phyloP scores from a whole-genome alignment of 2,329 filamentous ascomycete species.

The Colletotrichum falcatum region DNA sequence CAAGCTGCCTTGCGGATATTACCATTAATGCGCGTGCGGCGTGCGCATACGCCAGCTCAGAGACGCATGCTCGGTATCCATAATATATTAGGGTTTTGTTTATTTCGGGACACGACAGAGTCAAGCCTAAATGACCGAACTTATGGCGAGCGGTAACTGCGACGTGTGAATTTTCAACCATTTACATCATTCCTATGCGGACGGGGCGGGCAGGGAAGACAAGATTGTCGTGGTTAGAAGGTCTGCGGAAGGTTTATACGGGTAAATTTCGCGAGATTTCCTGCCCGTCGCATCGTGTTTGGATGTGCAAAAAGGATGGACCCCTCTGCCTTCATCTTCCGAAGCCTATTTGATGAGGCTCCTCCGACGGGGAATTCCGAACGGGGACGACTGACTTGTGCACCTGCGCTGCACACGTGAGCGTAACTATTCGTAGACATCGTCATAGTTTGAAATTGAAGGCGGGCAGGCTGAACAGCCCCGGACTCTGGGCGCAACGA shows the following conservation, averaged over 20 bases:
- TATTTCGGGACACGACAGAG: conserved; percentile 15
- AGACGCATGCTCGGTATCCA: background rate
- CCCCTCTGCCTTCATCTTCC: conserved; percentile 1
- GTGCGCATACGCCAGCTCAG: background rate
- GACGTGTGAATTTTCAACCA: conserved; percentile 9
- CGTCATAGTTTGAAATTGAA: conserved; percentile 17
- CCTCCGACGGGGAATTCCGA: conserved; percentile 16
- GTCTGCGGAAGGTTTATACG: background rate
- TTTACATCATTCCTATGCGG: conserved; percentile 9
- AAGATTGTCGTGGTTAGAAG: background rate
- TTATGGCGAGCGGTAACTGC: background rate
- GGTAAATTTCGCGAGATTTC: background rate
- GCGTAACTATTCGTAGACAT: background rate
- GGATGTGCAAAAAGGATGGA: conserved; percentile 23
- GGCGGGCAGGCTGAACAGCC: conserved; percentile 29
- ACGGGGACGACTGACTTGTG: conserved; percentile 17
- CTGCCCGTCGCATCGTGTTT: conserved; percentile 7
- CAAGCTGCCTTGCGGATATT: conserved; percentile 30
- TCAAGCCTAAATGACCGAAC: background rate
- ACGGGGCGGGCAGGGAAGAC: background rate
- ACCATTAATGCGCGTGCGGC: conserved; percentile 23
- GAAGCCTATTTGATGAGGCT: conserved; percentile 36
- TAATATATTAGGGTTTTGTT: background rate
- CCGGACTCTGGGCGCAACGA: conserved; percentile 24
- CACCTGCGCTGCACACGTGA: background rate